Base-by-base conservation (phyloP, 2,329 filamentous ascomycete species). In the Fusarium buxicola region DNA sequence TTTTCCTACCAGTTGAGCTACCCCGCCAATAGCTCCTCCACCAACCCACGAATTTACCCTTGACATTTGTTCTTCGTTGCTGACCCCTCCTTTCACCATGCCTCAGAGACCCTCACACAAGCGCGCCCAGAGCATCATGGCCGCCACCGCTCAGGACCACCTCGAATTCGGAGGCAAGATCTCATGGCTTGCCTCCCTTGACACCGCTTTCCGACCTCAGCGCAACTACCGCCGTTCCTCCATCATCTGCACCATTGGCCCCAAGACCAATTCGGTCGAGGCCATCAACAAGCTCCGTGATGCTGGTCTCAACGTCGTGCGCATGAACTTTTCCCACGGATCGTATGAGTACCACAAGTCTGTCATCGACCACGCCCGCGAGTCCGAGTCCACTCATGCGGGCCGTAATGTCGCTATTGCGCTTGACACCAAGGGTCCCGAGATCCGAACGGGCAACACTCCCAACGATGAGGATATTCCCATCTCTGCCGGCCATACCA, bases 241-340 rank as follows among this genome's bases (percentile, higher is more conserved):
- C 76, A 99, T 99, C 83, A 97, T 99, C 81, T 93, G 94, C 84
- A 98, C 95, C 73, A 98, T 99, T 77, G 95, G 95, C 64, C 95
- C 95, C 77, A 99, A 98, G 89, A 99, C 95, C 73, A 99, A 99
- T 86, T 96, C 92, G 32, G 90, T 94, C 56, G 92, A 97, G 84
- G 94, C 93, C 80, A 96, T 99, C 83, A 98, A 98, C 82, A 86
- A 89, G 78, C 91, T 99, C 73, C 92, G 94, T 78, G 86, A 85
- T 75, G 90, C 90, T 68, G 95, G 95, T 81, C 89, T 98, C 74
- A 98, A 98, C 82, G 93, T 99, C 70, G 95, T 98, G 71, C 94
- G 95, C 83, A 99, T 99, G 95, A 99, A 99, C 90, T 98, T 98
- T 79, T 97, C 78, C 91, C 93, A 80, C 66, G 78, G 78, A 60